Percentiles rank a stretch among this genome's conserved stretches.
These are phyloP conservation scores for Silybum marianum DNA, from an alignment of 129 eudicot species.

Conservation along the genomic window DNA sequence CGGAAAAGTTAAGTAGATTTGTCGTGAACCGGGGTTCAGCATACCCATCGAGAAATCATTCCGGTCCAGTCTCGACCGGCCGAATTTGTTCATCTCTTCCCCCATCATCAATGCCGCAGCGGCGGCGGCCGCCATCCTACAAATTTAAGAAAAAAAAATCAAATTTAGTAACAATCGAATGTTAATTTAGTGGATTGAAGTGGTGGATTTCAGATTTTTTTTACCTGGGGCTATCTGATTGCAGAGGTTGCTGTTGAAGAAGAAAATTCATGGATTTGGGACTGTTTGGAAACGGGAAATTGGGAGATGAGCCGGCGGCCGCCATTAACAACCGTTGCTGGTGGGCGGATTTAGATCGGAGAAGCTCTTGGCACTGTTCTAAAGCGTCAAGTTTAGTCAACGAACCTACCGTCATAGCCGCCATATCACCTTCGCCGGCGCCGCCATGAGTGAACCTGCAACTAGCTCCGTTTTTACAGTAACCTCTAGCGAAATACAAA, in stretches of 20 bases:
- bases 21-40: conserved; percentile 70
- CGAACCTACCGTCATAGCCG: conserved; percentile 38
- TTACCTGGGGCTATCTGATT: conserved; percentile 59
- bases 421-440: conserved; percentile 20
- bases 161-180: background rate
- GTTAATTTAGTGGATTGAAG: background rate
- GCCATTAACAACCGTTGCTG: conserved; percentile 53
- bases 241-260: conserved; percentile 42
- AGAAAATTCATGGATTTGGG: conserved; percentile 53
- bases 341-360: conserved; percentile 54
- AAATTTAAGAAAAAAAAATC: background rate
- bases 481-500: conserved; percentile 77
- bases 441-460: conserved; percentile 56
- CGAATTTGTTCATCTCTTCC: conserved; percentile 54
- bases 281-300: conserved; percentile 49
- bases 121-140: conserved; percentile 41
- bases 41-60: conserved; percentile 57
- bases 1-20: conserved; percentile 85
- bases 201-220: too few relatives aligned
- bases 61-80: conserved; percentile 41
- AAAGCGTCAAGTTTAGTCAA: conserved; percentile 55
- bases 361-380: conserved; percentile 64
- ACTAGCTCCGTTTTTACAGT: conserved; percentile 70
- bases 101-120: conserved; percentile 58
- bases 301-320: conserved; percentile 35